Evolutionary conservation across 768 basidiomycete genomes (phyloP), one percentile per base, ranked within the genome.

Genomic region (Collybiopsis luxurians): DNA sequence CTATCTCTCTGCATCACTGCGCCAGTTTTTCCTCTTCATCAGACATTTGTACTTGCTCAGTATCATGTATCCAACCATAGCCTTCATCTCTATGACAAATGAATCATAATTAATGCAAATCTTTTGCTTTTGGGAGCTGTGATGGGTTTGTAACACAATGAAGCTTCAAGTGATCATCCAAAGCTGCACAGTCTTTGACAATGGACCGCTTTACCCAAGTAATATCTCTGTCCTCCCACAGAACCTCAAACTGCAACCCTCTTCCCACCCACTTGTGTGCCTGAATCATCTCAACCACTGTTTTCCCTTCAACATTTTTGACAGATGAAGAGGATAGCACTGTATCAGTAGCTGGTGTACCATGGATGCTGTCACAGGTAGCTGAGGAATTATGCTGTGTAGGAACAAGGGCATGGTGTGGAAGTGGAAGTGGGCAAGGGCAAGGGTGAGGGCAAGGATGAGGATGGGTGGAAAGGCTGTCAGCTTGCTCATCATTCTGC

Each of bases 171-270:
- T 53, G 38, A 9, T 38, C 34, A 39, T 53, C 51, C 34, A 53
- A n/a, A 2, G 31, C 51, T 15, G 51, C 51, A 53, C 51, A 53
- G 27, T 53, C 51, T n/a, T 53, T 23, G 11, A 53, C 10, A 38
- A n/a, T 42, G 3, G 21, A 17, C 27, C 9, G 10, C 21, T 53
- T 40, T 17, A 39, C 31, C 51, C 36, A 53, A 28, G 36, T 53
- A 19, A 24, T 42, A 23, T 53, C 51, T 3, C 51, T 17, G 38
- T 53, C 51, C 23, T 21, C 51, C 51, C 51, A 53, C 36, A 38
- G 23, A 9, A 53, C 51, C 23, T 38, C 39, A 28, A 53, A 53
- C 17, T n/a, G 21, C 23, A 53, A 23, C 34, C 30, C 19, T 13
- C 36, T 40, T 24, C 51, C 30, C n/a, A n/a, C 21, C 36, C 36